Evolutionary conservation across 768 basidiomycete species (phyloP), one percentile per base, ranked within the genome.

Genomic region (Pleurotus sapidus): DNA sequence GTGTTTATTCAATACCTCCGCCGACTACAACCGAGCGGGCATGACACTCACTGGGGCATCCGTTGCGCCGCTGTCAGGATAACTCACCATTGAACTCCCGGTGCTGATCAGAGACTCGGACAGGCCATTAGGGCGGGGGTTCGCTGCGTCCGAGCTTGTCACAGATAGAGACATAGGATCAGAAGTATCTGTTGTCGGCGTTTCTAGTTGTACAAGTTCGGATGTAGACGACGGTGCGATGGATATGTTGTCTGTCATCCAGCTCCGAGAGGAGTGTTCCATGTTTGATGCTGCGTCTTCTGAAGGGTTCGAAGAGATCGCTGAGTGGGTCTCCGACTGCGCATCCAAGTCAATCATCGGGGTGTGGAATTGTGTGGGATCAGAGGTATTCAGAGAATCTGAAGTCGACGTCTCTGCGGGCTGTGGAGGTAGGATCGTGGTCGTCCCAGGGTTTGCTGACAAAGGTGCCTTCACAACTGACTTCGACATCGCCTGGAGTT

Each of bases 101-200:
- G 75, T 77, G 1, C 68, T 63, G n/a, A 79, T 64, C 7, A 45
- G n/a, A 17, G 80, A 78, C 18, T 74, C 77, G 2, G 79, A 76
- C 25, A 79, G 65, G n/a, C 61, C 61, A 18, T 55, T 30, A 6
- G 48, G 64, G 5, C 59, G 49, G 23, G 63, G 40, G 8, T 54
- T 48, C 65, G 45, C n/a, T 61, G 63, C 49, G 70, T 70, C 27
- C 60, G 56, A 56, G 24, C 15, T 6, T 8, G 27, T 49, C 23
- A 63, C 61, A 17, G 51, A 56, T 18, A 61, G 58, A 8, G 63
- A 65, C 30, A 61, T 65, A 23, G 46, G 43, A 4, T 59, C 63
- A 1, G 67, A 60, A 12, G 18, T 39, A 34, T 54, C 45, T 3
- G 58, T 18, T 30, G 15, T 38, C 40, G 42, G 49, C 18, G 23